Evolutionary conservation across 1,139 yeast genomes (phyloP), one percentile per base, ranked within the genome.

Genomic region (Scheffersomyces lignicola): DNA sequence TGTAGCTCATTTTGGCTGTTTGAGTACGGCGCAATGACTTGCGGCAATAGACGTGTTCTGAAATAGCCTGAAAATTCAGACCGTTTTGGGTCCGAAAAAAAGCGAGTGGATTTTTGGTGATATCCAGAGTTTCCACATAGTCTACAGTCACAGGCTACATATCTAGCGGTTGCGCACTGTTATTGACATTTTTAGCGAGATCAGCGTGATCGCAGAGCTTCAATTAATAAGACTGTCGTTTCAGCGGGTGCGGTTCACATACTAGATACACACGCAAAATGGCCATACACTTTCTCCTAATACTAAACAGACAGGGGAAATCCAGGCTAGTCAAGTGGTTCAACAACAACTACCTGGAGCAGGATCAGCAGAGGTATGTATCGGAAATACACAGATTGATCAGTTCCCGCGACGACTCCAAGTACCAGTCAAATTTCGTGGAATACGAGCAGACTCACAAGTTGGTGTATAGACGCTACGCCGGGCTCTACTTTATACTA

Each of bases 281-380:
- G 95, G 74, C 86, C 11, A 73, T 87, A 24, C 90, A 87, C 48
- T 90, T 80, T 59, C 69, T 90, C 32, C 60, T 90, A 31, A 83
- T 92, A 33, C 80, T 90, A 54, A 92, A 90, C 56, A 75, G 96
- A 42, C 97, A 89, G 60, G 97, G 98, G n/a, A 86, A 87, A 49
- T 78, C 92, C 24, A 75, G 98, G 40, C 65, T 92, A 16, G 83
- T 88, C 14, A 84, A 88, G 56, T 90, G 95, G 94, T 92, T 62
- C 54, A 54, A 73, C 48, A 58, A 58, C 36, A 46, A 52, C 32
- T 56, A 54, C 40, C 55, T 62, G 3, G 45, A 56, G 2, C 49
- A 66, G 56, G 85, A 81, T 31, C 65, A 70, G 24, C 83, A 77
- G 42, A 76, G 79, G 46, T 59, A 70, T 33, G 76, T 80, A 25